Evolutionary conservation across 169 alveolate genomes (phyloP).

Genomic region (Eimeria necatrix): DNA sequence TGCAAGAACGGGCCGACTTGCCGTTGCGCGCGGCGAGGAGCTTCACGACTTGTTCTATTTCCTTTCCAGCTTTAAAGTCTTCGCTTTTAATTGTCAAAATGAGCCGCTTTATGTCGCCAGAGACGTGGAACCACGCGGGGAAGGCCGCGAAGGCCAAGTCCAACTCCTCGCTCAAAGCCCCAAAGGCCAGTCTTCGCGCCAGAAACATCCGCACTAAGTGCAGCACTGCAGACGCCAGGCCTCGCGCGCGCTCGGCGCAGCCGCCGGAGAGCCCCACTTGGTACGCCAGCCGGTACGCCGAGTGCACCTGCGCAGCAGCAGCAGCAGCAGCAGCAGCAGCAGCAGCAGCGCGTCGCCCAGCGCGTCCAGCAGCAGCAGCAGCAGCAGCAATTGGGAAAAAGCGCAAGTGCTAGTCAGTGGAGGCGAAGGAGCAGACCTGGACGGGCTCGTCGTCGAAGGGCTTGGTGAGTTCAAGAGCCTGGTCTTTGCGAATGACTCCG

Average conservation of each 20-base stretch:
- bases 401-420: neutral
- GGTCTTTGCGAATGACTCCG: conserved; percentile 48
- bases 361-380: neutral
- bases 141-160: conserved; percentile 51
- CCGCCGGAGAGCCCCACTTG: conserved; percentile 74
- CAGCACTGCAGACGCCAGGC: conserved; percentile 43
- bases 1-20: neutral
- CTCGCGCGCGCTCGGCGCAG: conserved; percentile 55
- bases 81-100: neutral
- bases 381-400: neutral
- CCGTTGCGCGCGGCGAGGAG: conserved; percentile 15
- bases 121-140: conserved; percentile 66
- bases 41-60: conserved; percentile 8
- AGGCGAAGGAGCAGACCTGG: conserved; percentile 18
- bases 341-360: no score
- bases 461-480: conserved; percentile 63
- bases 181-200: conserved; percentile 19
- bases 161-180: conserved; percentile 52
- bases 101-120: conserved; percentile 45
- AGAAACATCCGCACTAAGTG: conserved; percentile 65
- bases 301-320: conserved; percentile 41
- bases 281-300: conserved; percentile 53
- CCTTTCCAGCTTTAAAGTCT: neutral
- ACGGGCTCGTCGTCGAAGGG: conserved; percentile 72
- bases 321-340: neutral